phyloP scores from a whole-genome alignment of 116 monocot genomes.

The Trichopus zeylanicus region DNA sequence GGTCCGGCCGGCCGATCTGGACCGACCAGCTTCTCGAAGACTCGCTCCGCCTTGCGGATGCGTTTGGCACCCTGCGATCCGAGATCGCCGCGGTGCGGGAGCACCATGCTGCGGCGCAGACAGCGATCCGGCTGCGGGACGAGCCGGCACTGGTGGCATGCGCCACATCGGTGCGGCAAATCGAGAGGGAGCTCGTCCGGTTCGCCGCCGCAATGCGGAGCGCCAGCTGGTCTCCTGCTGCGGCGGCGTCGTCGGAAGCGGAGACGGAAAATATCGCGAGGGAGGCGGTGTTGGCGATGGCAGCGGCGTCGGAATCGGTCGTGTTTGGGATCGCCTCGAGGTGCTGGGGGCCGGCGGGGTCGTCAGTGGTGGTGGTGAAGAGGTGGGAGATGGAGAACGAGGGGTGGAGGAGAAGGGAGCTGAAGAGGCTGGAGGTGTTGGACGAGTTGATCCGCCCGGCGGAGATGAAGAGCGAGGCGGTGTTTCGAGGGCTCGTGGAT shows the following conservation, averaged over 20 bases:
- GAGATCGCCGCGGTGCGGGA: neutral
- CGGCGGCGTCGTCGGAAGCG: neutral
- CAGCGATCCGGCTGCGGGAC: neutral
- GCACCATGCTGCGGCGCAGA: neutral
- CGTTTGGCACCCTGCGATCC: neutral
- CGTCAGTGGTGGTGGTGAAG: neutral
- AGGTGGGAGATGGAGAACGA: neutral
- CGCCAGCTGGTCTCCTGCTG: neutral
- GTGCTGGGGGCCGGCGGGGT: too few species aligned
- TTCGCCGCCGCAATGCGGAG: neutral
- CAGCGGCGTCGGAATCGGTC: neutral
- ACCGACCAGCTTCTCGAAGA: neutral
- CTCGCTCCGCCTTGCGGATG: constrained; percentile 1
- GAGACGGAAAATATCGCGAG: neutral
- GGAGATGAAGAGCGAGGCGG: neutral
- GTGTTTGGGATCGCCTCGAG: neutral
- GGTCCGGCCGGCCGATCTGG: neutral
- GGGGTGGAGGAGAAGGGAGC: neutral
- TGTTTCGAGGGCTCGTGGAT: neutral
- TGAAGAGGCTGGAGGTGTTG: neutral
- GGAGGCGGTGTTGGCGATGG: neutral
- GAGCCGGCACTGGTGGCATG: neutral
- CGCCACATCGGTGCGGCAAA: neutral
- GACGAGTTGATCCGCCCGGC: neutral
- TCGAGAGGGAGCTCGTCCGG: neutral